phyloP scores from a whole-genome alignment of 139 green algal species.

The Nannochloris sp. region DNA sequence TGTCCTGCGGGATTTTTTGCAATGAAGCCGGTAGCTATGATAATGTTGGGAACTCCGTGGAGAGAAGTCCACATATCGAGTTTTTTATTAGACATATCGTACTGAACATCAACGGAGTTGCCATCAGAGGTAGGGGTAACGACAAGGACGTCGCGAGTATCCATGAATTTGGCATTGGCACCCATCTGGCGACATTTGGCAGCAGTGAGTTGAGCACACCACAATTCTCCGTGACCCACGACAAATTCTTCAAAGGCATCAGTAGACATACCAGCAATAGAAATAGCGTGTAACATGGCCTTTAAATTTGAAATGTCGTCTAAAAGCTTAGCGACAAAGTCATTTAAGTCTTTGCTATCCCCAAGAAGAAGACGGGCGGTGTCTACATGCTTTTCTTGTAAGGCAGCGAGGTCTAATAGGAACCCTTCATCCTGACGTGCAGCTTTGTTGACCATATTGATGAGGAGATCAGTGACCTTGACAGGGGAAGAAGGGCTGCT shows the following conservation, averaged over 20 bases:
- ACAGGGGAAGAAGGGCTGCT: constrained; percentile 49
- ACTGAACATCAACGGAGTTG: constrained; percentile 80
- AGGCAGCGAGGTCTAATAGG: constrained; percentile 67
- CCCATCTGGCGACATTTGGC: constrained; percentile 52
- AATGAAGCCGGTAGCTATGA: constrained; percentile 94
- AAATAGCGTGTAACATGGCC: constrained; percentile 87
- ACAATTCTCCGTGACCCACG: constrained; percentile 97
- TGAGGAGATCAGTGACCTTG: constrained; percentile 90
- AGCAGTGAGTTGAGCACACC: constrained; percentile 79
- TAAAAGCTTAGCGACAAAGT: constrained; percentile 67
- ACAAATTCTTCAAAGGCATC: constrained; percentile 93
- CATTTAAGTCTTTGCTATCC: constrained; percentile 42
- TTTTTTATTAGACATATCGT: constrained; percentile 53
- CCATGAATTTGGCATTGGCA: constrained; percentile 71
- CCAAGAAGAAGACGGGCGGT: constrained; percentile 78
- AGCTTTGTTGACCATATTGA: constrained; percentile 80
- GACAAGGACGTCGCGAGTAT: constrained; percentile 89
- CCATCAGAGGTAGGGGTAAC: constrained; percentile 50
- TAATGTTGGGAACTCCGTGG: constrained; percentile 43
- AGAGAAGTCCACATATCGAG: constrained; percentile 56
- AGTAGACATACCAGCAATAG: constrained; percentile 80
- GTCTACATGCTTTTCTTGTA: constrained; percentile 87
- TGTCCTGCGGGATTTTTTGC: constrained; percentile 54
- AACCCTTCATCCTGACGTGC: constrained; percentile 62
- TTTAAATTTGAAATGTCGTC: constrained; percentile 88